phyloP scores from a whole-genome alignment of 1,139 yeast genomes.

The Arxiozyma bovina region DNA sequence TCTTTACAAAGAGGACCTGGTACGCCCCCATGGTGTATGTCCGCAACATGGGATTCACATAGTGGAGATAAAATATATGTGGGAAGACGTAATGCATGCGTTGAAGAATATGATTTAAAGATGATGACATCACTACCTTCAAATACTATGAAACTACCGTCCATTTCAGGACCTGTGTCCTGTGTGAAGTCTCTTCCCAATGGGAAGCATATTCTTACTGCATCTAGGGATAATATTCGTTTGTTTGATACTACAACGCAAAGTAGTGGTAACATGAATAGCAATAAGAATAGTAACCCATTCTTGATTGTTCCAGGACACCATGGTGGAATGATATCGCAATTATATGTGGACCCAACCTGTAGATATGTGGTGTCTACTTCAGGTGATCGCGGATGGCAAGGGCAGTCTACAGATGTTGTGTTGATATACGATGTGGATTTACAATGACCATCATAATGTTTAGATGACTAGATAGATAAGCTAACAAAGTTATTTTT shows the following conservation, averaged over 20 bases:
- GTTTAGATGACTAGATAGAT: not conserved
- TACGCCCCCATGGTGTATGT: conserved; percentile 92
- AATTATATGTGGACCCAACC: conserved; percentile 70
- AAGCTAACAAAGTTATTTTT: not conserved
- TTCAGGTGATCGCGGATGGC: conserved; percentile 96
- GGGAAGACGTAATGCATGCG: conserved; percentile 83
- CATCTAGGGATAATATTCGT: conserved; percentile 83
- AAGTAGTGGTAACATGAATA: conserved; percentile 11
- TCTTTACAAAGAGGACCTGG: conserved; percentile 53
- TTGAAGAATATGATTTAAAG: conserved; percentile 74
- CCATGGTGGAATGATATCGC: conserved; percentile 60
- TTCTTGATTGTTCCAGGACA: conserved; percentile 54
- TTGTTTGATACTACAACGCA: conserved; percentile 49
- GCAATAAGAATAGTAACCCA: conserved; percentile 27
- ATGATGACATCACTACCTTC: conserved; percentile 44
- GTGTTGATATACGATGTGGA: conserved; percentile 71
- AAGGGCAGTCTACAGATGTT: conserved; percentile 68
- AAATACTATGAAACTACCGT: conserved; percentile 64
- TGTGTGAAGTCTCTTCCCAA: conserved; percentile 77
- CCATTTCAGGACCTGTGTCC: conserved; percentile 86
- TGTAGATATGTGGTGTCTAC: conserved; percentile 84
- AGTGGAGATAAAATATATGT: conserved; percentile 73
- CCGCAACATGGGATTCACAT: conserved; percentile 74
- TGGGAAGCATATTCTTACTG: conserved; percentile 69
- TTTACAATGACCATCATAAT: conserved; percentile 13